Evolutionary conservation across 306 rosid species (phyloP).

Genomic region (Cucumis sativus): DNA sequence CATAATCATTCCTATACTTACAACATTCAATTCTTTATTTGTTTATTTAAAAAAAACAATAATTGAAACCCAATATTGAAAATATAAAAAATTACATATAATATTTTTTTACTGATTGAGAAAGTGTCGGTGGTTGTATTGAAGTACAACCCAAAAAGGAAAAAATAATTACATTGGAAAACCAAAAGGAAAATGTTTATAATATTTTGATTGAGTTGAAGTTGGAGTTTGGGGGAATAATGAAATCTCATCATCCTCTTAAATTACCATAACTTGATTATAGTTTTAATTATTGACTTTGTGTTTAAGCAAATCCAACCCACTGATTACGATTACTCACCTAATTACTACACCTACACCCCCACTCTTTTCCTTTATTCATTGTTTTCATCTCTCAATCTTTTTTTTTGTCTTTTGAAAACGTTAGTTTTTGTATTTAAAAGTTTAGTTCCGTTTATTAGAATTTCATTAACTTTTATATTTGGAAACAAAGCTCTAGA

Average conservation of each 20-base stretch:
- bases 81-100: too few relatives aligned
- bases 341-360: not conserved
- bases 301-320: constrained; percentile 1
- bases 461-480: too few relatives aligned
- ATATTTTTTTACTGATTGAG: not conserved
- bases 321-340: not conserved
- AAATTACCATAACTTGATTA: not conserved
- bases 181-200: not conserved
- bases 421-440: too few relatives aligned
- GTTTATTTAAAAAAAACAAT: too few relatives aligned
- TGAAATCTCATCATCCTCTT: not conserved
- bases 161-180: not conserved
- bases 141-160: not conserved
- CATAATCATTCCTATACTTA: too few relatives aligned
- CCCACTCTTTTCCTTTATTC: not conserved
- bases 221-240: not conserved
- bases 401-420: too few relatives aligned
- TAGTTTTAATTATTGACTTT: not conserved
- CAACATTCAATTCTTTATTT: not conserved
- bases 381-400: too few relatives aligned
- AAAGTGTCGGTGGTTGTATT: not conserved
- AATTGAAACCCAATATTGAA: not conserved
- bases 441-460: too few relatives aligned
- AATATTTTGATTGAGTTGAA: not conserved
- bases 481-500: too few relatives aligned